Conservation (phyloP, 768 basidiomycete species). For the Suillus sp. region DNA sequence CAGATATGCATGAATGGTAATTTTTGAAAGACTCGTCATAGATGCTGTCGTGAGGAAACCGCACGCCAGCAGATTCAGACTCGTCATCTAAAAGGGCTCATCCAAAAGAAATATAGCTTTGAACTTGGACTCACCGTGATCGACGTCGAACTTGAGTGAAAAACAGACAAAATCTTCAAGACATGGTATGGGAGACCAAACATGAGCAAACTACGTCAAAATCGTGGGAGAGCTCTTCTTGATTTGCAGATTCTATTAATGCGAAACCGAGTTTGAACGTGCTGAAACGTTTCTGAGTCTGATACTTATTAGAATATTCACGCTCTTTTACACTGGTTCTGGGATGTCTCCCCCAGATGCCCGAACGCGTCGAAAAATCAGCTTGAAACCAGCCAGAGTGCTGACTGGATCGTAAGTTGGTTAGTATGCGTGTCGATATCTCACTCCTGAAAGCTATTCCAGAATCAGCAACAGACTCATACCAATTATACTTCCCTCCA, state of each 20-base stretch:
- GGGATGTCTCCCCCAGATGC: constrained; percentile 68
- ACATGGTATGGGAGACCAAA: constrained; percentile 8
- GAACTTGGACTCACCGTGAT: constrained; percentile 25
- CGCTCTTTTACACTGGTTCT: constrained; percentile 9
- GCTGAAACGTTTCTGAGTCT: neutral
- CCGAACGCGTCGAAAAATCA: constrained; percentile 64
- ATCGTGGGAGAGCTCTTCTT: constrained; percentile 25
- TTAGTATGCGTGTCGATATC: constrained; percentile 9
- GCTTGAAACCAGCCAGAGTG: constrained; percentile 57
- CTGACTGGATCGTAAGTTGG: constrained; percentile 53
- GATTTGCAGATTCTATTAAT: constrained; percentile 16
- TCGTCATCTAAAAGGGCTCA: constrained; percentile 71
- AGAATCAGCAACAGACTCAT: constrained; percentile 58
- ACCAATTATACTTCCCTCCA: constrained; percentile 59
- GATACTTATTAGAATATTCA: constrained; percentile 7
- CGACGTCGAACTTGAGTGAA: constrained; percentile 12
- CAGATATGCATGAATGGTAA: constrained; percentile 97
- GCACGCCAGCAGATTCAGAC: constrained; percentile 66
- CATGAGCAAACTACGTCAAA: neutral
- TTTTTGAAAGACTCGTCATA: constrained; percentile 64
- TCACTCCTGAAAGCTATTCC: constrained; percentile 18
- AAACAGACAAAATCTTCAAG: constrained; percentile 21
- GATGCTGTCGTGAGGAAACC: constrained; percentile 59
- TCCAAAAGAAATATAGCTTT: constrained; percentile 31
- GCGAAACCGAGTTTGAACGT: neutral